A percentile compares a stretch with the other conserved stretches of the same genome.
phyloP scores from a whole-genome alignment of 2,329 filamentous ascomycete genomes.

The Dothideomycetes sp. region DNA sequence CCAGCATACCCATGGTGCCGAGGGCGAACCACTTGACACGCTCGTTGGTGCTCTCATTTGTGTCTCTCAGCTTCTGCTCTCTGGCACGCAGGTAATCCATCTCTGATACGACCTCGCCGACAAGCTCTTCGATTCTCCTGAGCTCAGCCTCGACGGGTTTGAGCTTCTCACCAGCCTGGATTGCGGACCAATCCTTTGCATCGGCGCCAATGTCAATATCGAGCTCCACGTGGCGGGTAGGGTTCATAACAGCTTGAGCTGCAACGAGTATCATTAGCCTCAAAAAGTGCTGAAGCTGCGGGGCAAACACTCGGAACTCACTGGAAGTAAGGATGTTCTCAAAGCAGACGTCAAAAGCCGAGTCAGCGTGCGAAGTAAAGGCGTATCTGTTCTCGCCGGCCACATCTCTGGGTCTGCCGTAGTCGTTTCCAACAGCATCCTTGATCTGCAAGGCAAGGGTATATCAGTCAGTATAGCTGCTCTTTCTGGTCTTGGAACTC shows the following conservation, averaged over 20 bases:
- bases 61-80: conserved; percentile 94
- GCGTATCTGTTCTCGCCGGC: conserved; percentile 85
- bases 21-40: conserved; percentile 98
- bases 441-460: conserved; percentile 54
- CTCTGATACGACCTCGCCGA: conserved; percentile 77
- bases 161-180: conserved; percentile 93
- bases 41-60: conserved; percentile 98
- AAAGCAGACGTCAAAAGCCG: conserved; percentile 93
- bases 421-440: conserved; percentile 92
- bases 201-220: conserved; percentile 95
- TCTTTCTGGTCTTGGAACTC: background rate
- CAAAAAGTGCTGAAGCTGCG: background rate
- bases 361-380: conserved; percentile 86
- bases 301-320: conserved; percentile 35
- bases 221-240: conserved; percentile 68
- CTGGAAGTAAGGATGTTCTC: conserved; percentile 67
- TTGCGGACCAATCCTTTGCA: conserved; percentile 95
- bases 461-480: conserved; percentile 5
- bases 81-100: conserved; percentile 89
- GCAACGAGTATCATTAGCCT: conserved; percentile 3
- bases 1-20: conserved; percentile 80
- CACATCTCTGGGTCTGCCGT: conserved; percentile 81
- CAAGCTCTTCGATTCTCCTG: conserved; percentile 81
- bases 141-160: conserved; percentile 95
- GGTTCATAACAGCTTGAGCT: conserved; percentile 31